These are phyloP conservation scores for Geopyxis carbonaria DNA, from an alignment of 495 filamentous ascomycete genomes.

Conservation along the genomic window DNA sequence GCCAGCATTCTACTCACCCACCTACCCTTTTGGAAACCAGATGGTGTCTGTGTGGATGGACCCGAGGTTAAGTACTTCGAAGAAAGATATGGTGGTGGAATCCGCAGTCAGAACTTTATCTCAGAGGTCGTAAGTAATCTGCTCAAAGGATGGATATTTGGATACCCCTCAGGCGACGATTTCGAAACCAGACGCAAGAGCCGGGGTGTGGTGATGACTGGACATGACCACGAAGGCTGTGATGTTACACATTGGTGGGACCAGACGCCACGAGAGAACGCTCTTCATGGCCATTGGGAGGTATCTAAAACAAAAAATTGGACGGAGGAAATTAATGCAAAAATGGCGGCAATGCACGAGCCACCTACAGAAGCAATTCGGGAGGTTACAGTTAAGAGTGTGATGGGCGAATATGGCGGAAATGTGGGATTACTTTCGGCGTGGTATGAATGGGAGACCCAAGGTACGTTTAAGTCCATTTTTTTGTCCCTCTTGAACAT, in stretches of 20 bases:
- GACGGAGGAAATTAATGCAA: constrained; percentile 9
- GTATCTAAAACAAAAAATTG: constrained; percentile 3
- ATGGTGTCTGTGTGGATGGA: constrained; percentile 66
- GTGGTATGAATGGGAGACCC: constrained; percentile 59
- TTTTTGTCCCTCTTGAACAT: constrained; percentile 17
- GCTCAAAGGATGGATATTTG: constrained; percentile 64
- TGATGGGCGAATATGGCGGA: constrained; percentile 91
- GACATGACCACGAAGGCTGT: constrained; percentile 89
- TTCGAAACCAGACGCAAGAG: constrained; percentile 41
- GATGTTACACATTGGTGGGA: constrained; percentile 69
- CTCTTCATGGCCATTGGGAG: constrained; percentile 1
- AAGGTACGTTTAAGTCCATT: constrained; percentile 17
- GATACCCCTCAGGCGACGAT: constrained; percentile 43
- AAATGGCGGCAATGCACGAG: constrained; percentile 12
- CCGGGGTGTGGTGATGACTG: constrained; percentile 63
- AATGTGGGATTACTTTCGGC: constrained; percentile 72
- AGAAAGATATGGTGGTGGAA: constrained; percentile 43
- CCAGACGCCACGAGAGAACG: constrained; percentile 25
- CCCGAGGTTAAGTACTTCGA: constrained; percentile 59
- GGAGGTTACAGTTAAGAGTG: constrained; percentile 87
- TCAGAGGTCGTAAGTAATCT: constrained; percentile 45
- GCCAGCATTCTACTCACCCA: constrained; percentile 80
- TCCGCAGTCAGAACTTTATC: constrained; percentile 87
- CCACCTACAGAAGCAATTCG: constrained; percentile 36
- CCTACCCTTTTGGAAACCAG: constrained; percentile 70